Evolutionary conservation across 208 protist species (phyloP), one percentile per base, ranked within the genome.

Genomic region (Crithidia expoeki): DNA sequence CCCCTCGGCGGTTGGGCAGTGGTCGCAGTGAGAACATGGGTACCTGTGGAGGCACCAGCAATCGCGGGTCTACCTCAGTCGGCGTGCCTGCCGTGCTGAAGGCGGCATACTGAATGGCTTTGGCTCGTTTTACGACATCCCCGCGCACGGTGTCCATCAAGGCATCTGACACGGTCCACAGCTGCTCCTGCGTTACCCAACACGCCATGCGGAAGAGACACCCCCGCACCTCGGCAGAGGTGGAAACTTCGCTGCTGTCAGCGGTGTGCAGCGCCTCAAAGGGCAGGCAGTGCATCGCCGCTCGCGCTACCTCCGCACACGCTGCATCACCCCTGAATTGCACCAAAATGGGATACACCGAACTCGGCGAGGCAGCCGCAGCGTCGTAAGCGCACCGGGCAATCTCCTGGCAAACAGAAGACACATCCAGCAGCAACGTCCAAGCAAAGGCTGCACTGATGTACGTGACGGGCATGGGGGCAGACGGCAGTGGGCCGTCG

Each of bases 241-340:
- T 21, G 10, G 25, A 12, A 1, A 28, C 34, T 14, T 58, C 69
- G 52, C 23, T 55, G 36, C 17, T 27, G 34, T 40, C 46, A 1
- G 32, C n/a, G n/a, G 72, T 57, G 32, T 55, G 49, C n/a, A 94
- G 50, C 12, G 62, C 80, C 68, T 96, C 92, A 66, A 96, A 96
- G 14, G 89, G 88, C n/a, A 96, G 73, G 61, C 88, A 96, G 82
- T 94, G 89, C 59, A 94, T 85, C 17, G 88, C 88, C 52, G 84
- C 83, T 14, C 82, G 76, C 10, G 79, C 85, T 9, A 96, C 68
- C 49, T 81, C 68, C 58, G 87, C 82, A 28, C 64, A 70, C 4
- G 74, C 78, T 6, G 59, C 47, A n/a, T 86, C 80, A 1, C 90
- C 90, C 12, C 80, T 75, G 66, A 88, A 95, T 44, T 80, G 81